Percentiles rank a stretch among this genome's conserved stretches.
Conservation (phyloP, 2,329 filamentous ascomycete species). For the Ustilaginoidea virens region DNA sequence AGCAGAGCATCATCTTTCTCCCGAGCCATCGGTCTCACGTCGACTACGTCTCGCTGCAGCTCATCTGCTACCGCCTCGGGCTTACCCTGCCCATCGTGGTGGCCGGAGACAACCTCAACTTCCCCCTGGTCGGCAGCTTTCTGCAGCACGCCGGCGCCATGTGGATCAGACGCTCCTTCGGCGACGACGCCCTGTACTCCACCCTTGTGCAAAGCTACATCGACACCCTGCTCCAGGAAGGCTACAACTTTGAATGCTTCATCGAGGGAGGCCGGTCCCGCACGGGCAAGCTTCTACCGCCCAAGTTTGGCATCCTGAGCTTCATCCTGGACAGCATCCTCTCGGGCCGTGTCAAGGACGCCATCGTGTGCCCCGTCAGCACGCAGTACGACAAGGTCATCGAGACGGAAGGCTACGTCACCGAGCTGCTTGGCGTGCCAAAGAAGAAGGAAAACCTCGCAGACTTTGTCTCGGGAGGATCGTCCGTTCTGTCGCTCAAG, state of each 20-base stretch:
- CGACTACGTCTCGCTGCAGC: conserved; percentile 86
- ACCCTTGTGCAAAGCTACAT: conserved; percentile 95
- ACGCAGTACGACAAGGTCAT: conserved; percentile 99
- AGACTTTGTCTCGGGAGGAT: conserved; percentile 72
- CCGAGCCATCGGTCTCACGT: conserved; percentile 92
- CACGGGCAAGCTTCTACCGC: conserved; percentile 83
- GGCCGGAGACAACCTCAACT: conserved; percentile 90
- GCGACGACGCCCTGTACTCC: conserved; percentile 77
- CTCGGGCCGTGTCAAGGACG: conserved; percentile 75
- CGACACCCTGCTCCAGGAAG: conserved; percentile 76
- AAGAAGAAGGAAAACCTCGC: conserved; percentile 91
- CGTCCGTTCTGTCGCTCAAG: conserved; percentile 75
- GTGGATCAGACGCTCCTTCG: conserved; percentile 89
- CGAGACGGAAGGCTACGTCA: conserved; percentile 93
- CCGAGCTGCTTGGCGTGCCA: conserved; percentile 79
- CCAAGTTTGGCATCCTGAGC: conserved; percentile 88
- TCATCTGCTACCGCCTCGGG: conserved; percentile 90
- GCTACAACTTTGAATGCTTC: conserved; percentile 94
- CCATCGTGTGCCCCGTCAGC: conserved; percentile 87
- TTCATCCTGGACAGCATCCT: conserved; percentile 85
- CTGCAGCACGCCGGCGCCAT: conserved; percentile 93
- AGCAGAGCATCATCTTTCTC: conserved; percentile 90
- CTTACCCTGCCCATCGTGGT: conserved; percentile 83
- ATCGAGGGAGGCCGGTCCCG: conserved; percentile 88
- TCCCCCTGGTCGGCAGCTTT: conserved; percentile 78